Percentiles rank a stretch among this genome's conserved stretches.
phyloP scores from a whole-genome alignment of 1,139 yeast species.

The Kodamaea fungicola region DNA sequence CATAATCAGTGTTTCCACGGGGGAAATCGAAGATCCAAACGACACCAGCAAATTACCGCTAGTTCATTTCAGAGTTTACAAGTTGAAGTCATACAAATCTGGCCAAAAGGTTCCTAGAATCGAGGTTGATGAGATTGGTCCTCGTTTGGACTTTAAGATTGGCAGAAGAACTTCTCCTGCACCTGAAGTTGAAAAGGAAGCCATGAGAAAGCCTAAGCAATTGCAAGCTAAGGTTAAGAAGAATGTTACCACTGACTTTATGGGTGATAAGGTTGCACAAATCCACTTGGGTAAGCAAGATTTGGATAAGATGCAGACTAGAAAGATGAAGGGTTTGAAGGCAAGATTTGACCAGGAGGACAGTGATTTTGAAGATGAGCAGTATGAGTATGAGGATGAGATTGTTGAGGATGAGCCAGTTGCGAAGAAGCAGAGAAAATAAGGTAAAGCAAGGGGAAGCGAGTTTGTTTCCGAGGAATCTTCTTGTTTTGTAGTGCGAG shows the following conservation, averaged over 20 bases:
- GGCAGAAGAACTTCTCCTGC: conserved; percentile 86
- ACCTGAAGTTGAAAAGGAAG: conserved; percentile 90
- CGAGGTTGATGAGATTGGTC: conserved; percentile 94
- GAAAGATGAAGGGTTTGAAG: conserved; percentile 98
- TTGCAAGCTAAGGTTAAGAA: conserved; percentile 79
- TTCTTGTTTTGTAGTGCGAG: too few species aligned
- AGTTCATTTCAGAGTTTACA: conserved; percentile 87
- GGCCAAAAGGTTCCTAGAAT: conserved; percentile 92
- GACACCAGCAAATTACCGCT: conserved; percentile 56
- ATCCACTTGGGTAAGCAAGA: conserved; percentile 97
- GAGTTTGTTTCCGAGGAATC: too few species aligned
- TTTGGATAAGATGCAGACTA: conserved; percentile 81
- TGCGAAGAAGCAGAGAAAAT: conserved; percentile 34
- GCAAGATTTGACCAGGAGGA: conserved; percentile 68
- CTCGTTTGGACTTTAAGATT: conserved; percentile 86
- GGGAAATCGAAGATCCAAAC: conserved; percentile 69
- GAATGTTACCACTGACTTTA: conserved; percentile 79
- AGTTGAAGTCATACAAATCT: conserved; percentile 73
- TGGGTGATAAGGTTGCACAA: conserved; percentile 98
- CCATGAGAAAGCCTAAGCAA: conserved; percentile 77
- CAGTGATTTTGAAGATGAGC: conserved; percentile 51
- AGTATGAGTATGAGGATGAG: conserved; percentile 29
- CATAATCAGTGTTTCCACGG: conserved; percentile 78
- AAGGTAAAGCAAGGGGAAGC: too few species aligned
- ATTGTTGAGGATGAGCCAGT: conserved; percentile 32